phyloP scores from a whole-genome alignment of 2,329 filamentous ascomycete genomes.

The Gyromitra esculenta region DNA sequence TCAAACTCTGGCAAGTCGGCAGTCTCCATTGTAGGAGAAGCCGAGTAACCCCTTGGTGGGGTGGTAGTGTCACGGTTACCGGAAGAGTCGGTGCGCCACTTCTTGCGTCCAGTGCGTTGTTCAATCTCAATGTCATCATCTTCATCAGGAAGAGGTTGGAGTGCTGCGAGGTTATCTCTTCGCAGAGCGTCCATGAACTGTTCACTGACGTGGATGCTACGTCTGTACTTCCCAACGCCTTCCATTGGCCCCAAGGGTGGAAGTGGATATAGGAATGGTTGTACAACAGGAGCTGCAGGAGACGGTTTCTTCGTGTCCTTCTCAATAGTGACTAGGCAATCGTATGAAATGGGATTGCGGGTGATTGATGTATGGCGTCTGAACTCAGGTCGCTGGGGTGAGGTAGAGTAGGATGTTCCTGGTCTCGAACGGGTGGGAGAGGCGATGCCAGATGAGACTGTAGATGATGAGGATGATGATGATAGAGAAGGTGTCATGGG shows the following conservation, averaged over 20 bases:
- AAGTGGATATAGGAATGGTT: conserved; percentile 53
- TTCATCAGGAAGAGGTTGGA: conserved; percentile 49
- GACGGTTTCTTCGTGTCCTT: conserved; percentile 42
- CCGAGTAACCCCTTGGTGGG: conserved; percentile 50
- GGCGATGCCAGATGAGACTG: conserved; percentile 33
- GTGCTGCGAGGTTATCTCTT: conserved; percentile 52
- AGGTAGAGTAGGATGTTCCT: conserved; percentile 51
- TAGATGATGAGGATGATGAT: conserved; percentile 52
- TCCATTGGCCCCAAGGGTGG: conserved; percentile 55
- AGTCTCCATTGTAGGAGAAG: conserved; percentile 50
- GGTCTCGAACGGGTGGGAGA: conserved; percentile 53
- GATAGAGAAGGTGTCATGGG: conserved; percentile 54
- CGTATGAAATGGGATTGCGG: conserved; percentile 53
- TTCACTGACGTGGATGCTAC: conserved; percentile 54
- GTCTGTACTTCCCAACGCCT: conserved; percentile 55
- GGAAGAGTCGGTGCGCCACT: conserved; percentile 50
- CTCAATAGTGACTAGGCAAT: conserved; percentile 50
- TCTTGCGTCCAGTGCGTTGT: conserved; percentile 46
- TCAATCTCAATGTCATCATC: conserved; percentile 45
- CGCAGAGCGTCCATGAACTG: conserved; percentile 51
- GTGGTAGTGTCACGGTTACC: conserved; percentile 54
- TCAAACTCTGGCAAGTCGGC: conserved; percentile 42
- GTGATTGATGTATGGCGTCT: conserved; percentile 53
- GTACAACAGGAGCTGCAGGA: conserved; percentile 30
- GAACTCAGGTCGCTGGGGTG: conserved; percentile 52